These are phyloP conservation scores for Lipomyces starkeyi DNA, from an alignment of 805 yeast genomes.

Conservation along the genomic window DNA sequence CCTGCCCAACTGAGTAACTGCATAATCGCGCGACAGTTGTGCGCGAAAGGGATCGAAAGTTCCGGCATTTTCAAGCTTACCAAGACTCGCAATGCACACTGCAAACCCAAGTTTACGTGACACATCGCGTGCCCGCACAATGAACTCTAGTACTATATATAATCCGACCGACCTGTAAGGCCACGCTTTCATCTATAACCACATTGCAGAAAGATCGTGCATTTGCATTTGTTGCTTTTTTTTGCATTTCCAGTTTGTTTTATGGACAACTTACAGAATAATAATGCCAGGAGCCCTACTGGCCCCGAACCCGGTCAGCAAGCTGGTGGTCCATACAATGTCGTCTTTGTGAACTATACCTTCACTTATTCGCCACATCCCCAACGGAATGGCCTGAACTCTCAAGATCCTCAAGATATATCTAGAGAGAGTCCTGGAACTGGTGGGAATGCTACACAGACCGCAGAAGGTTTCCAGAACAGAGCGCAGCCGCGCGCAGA, in stretches of 20 bases:
- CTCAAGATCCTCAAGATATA: conserved; percentile 1
- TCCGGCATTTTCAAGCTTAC: neutral
- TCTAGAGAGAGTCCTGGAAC: neutral
- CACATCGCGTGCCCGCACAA: neutral
- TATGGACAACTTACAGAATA: conserved; percentile 5
- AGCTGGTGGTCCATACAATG: conserved; percentile 9
- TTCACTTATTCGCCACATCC: conserved; percentile 28
- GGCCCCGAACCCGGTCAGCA: neutral
- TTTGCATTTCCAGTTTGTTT: neutral
- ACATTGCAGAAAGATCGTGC: neutral
- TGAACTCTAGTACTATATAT: neutral
- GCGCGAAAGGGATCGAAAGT: neutral
- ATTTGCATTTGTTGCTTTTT: neutral
- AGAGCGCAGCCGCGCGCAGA: conserved; percentile 6
- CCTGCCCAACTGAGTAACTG: neutral
- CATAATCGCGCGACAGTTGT: neutral
- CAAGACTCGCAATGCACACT: no score
- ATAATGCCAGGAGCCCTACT: neutral
- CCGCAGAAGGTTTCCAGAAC: neutral
- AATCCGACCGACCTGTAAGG: neutral
- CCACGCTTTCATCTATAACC: neutral
- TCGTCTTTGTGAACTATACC: conserved; percentile 30
- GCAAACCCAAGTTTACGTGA: neutral
- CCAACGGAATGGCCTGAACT: neutral
- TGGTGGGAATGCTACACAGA: neutral